Conservation (phyloP, 2,329 filamentous ascomycete species). For the Hymenoscyphus scutula region DNA sequence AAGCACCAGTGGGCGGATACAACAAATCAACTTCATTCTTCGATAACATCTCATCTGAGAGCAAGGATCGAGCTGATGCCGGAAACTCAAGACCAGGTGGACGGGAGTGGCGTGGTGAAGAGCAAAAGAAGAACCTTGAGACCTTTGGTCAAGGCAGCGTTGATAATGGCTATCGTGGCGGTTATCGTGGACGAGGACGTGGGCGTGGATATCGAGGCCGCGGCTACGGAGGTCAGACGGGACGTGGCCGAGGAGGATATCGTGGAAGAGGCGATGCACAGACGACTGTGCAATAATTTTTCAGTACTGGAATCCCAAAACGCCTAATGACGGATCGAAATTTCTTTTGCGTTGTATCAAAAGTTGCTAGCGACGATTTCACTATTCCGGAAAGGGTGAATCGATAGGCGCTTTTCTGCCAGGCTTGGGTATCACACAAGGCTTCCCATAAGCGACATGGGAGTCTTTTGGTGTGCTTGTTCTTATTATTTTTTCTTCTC, state of each 20-base stretch:
- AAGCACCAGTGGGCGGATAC: constrained; percentile 60
- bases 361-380: constrained; percentile 27
- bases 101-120: constrained; percentile 85
- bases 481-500: constrained; percentile 19
- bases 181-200: constrained; percentile 75
- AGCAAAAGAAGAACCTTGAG: constrained; percentile 94
- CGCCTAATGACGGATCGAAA: constrained; percentile 21
- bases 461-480: constrained; percentile 11
- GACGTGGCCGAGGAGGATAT: constrained; percentile 32
- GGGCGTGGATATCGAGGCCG: constrained; percentile 41
- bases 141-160: constrained; percentile 97
- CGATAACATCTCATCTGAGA: constrained; percentile 95
- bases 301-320: constrained; percentile 3
- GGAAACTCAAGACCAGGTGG: constrained; percentile 67
- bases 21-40: constrained; percentile 93
- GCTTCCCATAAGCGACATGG: not conserved
- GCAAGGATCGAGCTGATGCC: constrained; percentile 80
- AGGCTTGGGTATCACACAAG: not conserved
- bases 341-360: constrained; percentile 31
- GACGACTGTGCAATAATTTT: constrained; percentile 26
- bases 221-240: constrained; percentile 30
- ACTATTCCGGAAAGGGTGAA: constrained; percentile 23
- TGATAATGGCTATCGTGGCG: constrained; percentile 72
- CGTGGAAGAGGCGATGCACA: constrained; percentile 32
- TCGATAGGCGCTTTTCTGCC: constrained; percentile 19